Evolutionary conservation across 1,139 yeast genomes (phyloP).

Genomic region (Nakaseomyces nivariensis): DNA sequence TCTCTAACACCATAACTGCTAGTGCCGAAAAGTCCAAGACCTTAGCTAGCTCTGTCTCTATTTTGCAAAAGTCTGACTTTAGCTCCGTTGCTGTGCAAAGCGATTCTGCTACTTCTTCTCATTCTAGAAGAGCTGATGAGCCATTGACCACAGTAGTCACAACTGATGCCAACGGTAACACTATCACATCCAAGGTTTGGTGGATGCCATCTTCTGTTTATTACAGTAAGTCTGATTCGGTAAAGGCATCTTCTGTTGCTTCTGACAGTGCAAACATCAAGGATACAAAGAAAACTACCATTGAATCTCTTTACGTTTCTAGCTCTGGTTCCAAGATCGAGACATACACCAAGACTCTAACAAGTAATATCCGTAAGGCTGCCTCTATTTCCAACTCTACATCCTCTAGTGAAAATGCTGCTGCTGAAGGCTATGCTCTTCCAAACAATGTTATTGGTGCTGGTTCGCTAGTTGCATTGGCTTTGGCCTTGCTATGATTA

Average conservation of each 20-base stretch:
- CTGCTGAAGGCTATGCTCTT: slow-evolving; percentile 8
- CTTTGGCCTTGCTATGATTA: slow-evolving; percentile 9
- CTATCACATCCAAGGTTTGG: slow-evolving; percentile 26
- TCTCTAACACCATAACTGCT: slow-evolving; percentile 1
- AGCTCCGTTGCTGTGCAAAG: not conserved
- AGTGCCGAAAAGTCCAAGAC: not conserved
- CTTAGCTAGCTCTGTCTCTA: not conserved
- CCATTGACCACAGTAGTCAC: slow-evolving; percentile 31
- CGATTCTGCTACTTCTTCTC: slow-evolving; percentile 15
- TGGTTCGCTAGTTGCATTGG: slow-evolving; percentile 8
- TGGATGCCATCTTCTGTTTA: slow-evolving; percentile 23
- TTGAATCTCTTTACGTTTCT: not conserved
- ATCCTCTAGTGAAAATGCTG: not conserved
- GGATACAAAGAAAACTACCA: not conserved
- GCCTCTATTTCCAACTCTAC: slow-evolving; percentile 9
- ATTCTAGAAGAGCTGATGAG: slow-evolving; percentile 16
- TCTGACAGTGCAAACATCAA: not conserved
- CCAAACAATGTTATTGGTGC: slow-evolving; percentile 4
- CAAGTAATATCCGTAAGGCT: slow-evolving; percentile 6
- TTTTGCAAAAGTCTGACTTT: slow-evolving; percentile 1
- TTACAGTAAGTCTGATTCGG: not conserved
- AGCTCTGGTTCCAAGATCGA: slow-evolving; percentile 4
- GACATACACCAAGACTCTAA: slow-evolving; percentile 8
- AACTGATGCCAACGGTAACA: slow-evolving; percentile 17
- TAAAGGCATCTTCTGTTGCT: slow-evolving; percentile 6